Evolutionary conservation across 2,329 filamentous ascomycete species (phyloP), one percentile per base, ranked within the genome.

Genomic region (Huntiella abstrusa): DNA sequence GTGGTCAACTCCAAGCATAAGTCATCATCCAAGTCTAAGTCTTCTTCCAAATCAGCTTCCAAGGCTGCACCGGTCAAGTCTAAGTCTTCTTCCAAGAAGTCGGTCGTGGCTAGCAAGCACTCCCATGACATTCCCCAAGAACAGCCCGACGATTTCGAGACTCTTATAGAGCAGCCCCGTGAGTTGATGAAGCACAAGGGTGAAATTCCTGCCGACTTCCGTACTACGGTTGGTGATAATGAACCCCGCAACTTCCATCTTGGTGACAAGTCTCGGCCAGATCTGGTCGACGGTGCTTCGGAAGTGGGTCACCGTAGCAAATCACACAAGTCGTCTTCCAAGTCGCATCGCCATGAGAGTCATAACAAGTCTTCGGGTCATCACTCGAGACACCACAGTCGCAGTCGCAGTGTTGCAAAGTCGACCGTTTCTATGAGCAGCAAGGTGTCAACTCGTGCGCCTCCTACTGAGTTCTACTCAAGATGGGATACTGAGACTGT

Each of bases 401-500:
- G 5, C 39, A 39, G 38, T 12, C 33, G 33, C 15, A 50, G 49
- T 37, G 41, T 43, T 37, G 19, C 41, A 11, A 33, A 33, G 4
- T 47, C 48, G 2, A 33, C 40, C 4, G 28, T 38, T 4, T 50
- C 49, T 4, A 45, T 38, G 39, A 47, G 42, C 33, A 50, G 49
- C 17, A 48, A 50, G n/a, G 55, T 66, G 17, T 65, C 68, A 1
- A 54, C 55, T 16, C 69, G 66, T 46, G 58, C 57, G 3, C 57
- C 59, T 3, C 64, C 65, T 8, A 63, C 60, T 48, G 64, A 63
- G 43, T 58, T 62, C 34, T 60, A 59, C 6, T 64, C 62, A 57
- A 33, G n/a, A 12, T 65, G 69, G 7, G 65, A 69, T 35, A 58
- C 60, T 44, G 66, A 63, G 42, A 75, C 70, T 53, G 61, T 78